Evolutionary conservation across 345 rosid species (phyloP).

Genomic region (Hibiscus syriacus): DNA sequence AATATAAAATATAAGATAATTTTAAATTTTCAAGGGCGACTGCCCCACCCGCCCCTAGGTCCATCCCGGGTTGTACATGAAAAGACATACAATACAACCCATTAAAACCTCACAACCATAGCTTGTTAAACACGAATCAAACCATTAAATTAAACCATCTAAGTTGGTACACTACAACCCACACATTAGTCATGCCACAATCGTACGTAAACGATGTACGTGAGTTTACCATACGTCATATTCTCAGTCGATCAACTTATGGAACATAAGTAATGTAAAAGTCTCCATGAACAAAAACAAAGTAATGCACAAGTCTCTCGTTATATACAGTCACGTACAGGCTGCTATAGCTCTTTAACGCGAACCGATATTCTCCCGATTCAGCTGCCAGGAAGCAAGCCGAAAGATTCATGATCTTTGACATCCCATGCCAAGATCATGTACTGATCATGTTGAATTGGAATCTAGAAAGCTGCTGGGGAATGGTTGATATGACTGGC

Average conservation of each 20-base stretch:
- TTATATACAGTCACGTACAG: neutral
- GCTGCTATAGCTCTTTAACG: neutral
- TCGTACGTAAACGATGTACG: neutral
- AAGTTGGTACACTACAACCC: neutral
- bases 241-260: neutral
- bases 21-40: no score
- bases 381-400: neutral
- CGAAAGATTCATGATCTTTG: neutral
- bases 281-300: no score
- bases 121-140: neutral
- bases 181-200: neutral
- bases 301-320: neutral
- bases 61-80: no score
- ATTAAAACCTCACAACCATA: neutral
- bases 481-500: constrained; percentile 91
- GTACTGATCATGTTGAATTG: constrained; percentile 83
- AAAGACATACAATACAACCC: neutral
- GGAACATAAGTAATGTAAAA: neutral
- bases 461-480: constrained; percentile 96
- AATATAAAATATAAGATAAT: no score
- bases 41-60: no score
- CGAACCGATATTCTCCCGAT: neutral
- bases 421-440: constrained; percentile 25
- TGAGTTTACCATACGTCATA: neutral
- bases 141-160: neutral